Conservation (phyloP, 805 yeast species). For the Yueomyces sp. region DNA sequence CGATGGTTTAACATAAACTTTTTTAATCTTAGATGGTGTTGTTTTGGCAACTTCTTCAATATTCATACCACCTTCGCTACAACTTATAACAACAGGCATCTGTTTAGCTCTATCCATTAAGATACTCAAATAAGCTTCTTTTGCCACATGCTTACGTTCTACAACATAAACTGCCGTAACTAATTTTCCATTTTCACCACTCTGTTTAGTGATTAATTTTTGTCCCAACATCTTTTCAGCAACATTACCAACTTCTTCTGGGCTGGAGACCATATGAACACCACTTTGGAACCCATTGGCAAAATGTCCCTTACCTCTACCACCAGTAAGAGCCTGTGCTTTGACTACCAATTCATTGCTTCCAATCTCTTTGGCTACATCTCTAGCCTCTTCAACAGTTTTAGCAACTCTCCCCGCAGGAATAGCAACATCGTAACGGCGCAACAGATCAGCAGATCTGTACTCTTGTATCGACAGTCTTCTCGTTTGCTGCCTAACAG, state of each 20-base stretch:
- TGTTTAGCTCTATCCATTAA: constrained; percentile 88
- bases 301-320: constrained; percentile 98
- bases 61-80: constrained; percentile 99
- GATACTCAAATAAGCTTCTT: constrained; percentile 92
- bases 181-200: constrained; percentile 93
- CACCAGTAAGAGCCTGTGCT: constrained; percentile 99
- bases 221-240: constrained; percentile 85
- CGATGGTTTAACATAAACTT: constrained; percentile 65
- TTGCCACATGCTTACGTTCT: constrained; percentile 84
- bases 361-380: constrained; percentile 57
- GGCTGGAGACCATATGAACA: constrained; percentile 74
- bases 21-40: constrained; percentile 84
- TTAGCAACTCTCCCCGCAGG: constrained; percentile 88
- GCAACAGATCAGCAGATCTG: constrained; percentile 83
- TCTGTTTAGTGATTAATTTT: constrained; percentile 93
- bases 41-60: constrained; percentile 95
- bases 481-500: constrained; percentile 29
- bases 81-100: constrained; percentile 86
- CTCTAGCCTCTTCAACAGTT: constrained; percentile 77
- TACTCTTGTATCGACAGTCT: constrained; percentile 85
- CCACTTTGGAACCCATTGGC: constrained; percentile 95
- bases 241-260: constrained; percentile 76
- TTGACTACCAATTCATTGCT: constrained; percentile 71
- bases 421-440: constrained; percentile 74
- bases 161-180: constrained; percentile 94